phyloP scores from a whole-genome alignment of 1,284 basidiomycete species.

The Xerocomus amazonicus region DNA sequence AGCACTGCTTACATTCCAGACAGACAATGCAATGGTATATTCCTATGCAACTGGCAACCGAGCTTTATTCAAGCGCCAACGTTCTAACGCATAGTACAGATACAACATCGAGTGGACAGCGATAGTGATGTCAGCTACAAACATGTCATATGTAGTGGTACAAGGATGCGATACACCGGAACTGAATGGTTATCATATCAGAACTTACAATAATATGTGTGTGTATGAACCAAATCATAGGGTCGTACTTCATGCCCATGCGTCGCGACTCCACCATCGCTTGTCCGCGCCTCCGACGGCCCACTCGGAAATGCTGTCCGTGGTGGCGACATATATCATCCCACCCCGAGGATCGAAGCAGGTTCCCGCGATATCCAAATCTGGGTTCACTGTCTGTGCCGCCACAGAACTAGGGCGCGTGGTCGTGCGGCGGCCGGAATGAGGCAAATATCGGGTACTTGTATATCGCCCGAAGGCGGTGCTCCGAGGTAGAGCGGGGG shows the following conservation, averaged over 20 bases:
- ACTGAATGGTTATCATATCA: slow-evolving; percentile 6
- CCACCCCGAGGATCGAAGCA: slow-evolving; percentile 72
- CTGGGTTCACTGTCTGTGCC: slow-evolving; percentile 29
- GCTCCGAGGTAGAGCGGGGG: slow-evolving; percentile 22
- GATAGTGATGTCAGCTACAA: slow-evolving; percentile 16
- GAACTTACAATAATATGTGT: slow-evolving; percentile 6
- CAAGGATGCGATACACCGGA: slow-evolving; percentile 18
- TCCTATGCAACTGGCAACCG: background rate
- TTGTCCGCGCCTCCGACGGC: slow-evolving; percentile 55
- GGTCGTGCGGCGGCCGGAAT: slow-evolving; percentile 17
- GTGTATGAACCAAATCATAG: background rate
- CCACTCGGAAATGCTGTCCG: slow-evolving; percentile 64
- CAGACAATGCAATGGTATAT: background rate
- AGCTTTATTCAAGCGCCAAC: background rate
- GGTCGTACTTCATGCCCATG: slow-evolving; percentile 27
- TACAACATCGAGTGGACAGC: slow-evolving; percentile 4
- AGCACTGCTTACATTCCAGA: background rate
- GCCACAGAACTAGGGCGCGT: slow-evolving; percentile 10
- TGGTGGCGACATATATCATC: slow-evolving; percentile 64
- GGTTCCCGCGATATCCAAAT: slow-evolving; percentile 66
- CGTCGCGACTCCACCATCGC: slow-evolving; percentile 51
- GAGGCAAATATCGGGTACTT: slow-evolving; percentile 19
- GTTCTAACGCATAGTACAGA: slow-evolving; percentile 1
- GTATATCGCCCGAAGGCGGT: slow-evolving; percentile 17
- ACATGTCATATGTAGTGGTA: slow-evolving; percentile 16